A percentile compares a stretch with the other conserved stretches of the same genome.
These are phyloP conservation scores for Colletotrichum sublineola DNA, from an alignment of 2,329 filamentous ascomycete species.

Conservation along the genomic window DNA sequence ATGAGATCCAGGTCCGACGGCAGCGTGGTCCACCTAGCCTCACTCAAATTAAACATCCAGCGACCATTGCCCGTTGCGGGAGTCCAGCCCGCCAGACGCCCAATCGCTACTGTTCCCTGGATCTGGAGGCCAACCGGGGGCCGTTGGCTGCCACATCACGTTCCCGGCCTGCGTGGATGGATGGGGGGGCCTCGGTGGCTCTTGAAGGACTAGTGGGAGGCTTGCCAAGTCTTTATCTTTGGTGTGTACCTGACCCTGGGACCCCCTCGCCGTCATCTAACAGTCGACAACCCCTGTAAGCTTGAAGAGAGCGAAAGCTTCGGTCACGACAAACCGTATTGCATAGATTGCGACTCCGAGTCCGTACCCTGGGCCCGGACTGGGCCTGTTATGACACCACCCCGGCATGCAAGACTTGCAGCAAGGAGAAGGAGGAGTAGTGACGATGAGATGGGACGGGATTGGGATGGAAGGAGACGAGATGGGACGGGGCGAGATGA, in stretches of 20 bases:
- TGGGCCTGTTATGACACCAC: slow-evolving; percentile 35
- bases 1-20: slow-evolving; percentile 13
- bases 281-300: slow-evolving; percentile 1
- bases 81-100: slow-evolving; percentile 20
- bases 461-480: neutral
- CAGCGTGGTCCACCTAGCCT: slow-evolving; percentile 20
- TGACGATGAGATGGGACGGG: neutral
- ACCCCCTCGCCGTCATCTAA: neutral
- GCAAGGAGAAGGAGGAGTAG: neutral
- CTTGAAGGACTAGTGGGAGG: slow-evolving; percentile 22
- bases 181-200: neutral
- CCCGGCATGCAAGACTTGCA: neutral
- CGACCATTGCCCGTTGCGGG: slow-evolving; percentile 32
- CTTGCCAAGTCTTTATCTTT: slow-evolving; percentile 1
- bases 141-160: slow-evolving; percentile 25
- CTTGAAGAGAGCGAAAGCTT: slow-evolving; percentile 20
- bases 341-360: slow-evolving; percentile 36
- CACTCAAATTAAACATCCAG: slow-evolving; percentile 40
- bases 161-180: slow-evolving; percentile 34
- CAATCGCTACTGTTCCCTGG: slow-evolving; percentile 35
- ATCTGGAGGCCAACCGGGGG: slow-evolving; percentile 1
- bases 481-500: neutral
- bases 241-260: neutral
- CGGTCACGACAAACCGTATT: slow-evolving; percentile 31
- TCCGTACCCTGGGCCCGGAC: slow-evolving; percentile 20